Base-by-base conservation (phyloP, 352 stramenopile species). In the Phytophthora sojae region DNA sequence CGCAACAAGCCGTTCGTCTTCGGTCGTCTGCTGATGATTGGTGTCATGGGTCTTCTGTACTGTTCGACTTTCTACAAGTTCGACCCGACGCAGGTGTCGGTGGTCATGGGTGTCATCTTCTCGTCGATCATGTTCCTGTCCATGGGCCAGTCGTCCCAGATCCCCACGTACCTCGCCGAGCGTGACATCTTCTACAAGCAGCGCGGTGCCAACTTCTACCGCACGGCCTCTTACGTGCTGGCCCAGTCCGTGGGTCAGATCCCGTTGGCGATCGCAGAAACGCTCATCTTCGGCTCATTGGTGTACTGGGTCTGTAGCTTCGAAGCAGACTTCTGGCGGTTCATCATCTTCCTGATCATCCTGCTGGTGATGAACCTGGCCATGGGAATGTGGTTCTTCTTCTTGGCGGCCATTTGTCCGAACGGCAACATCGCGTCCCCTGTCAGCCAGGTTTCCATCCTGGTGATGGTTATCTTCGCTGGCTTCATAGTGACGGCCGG, bases 291-390 rank as follows among this genome's bases (percentile, higher is more conserved):
- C 79, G 88, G 87, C 21, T 88, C 78, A 12, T 62, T 96, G 32
- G 50, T 96, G 2, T 97, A 97, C 64, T 97, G 84, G 77, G 84
- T 95, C 66, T 81, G 91, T 57, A 89, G 90, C 14, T 85, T 95
- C 47, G 72, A 61, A 23, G 71, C 19, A 71, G 64, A 23, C 44
- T 83, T 64, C 2, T 56, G 29, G 19, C 45, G 52, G 1, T 92
- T 86, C 63, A 9, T 83, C 6, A 66, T 75, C 19, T 92, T 88
- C 62, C 19, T 81, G 15, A 9, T 80, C 21, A 63, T 80, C 30
- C 65, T 89, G 0, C 71, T 90, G 52, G 21, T 88, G 52, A 74
- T 69, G 47, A 82, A 89, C 35, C 54, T 89, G 50, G 69, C 75
- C 42, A 87, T 90, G 53, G 73, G 67, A 12, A 68, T 77, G 54